Base-by-base conservation (phyloP, 768 basidiomycete species). In the Coprinopsis strossmayeri region DNA sequence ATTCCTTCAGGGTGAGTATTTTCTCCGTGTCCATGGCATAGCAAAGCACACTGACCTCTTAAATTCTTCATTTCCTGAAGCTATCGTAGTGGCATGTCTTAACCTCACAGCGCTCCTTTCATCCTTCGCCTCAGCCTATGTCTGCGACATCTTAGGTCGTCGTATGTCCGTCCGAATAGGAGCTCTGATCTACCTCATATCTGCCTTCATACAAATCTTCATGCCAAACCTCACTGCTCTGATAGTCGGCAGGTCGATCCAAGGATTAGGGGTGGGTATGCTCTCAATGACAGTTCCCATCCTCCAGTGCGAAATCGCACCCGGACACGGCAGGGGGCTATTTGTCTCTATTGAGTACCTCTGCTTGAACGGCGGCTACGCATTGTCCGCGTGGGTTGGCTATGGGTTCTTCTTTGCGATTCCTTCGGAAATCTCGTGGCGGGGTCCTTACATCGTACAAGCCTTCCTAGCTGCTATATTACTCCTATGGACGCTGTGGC, bases 281-380 rank as follows among this genome's bases (percentile, higher is more conserved):
- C 70, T 77, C 27, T 76, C 72, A 46, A 70, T 74, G 64, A 74
- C 73, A 9, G 75, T 77, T 21, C 75, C 75, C 0, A 60, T 75
- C 49, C 67, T 70, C 56, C 76, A 75, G 55, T 68, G 69, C 56
- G 73, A 76, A 57, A 74, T 75, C 39, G 73, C 72, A 1, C 71
- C 73, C 0, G 68, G 69, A 10, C 63, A 67, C 45, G 68, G 72
- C 18, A 73, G 77, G 26, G 79, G 79, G 21, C 69, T 73, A 38
- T 73, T 81, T 56, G 72, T 76, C 50, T 67, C 73, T 9, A 72
- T 79, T 59, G 77, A 78, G 50, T 77, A 78, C 53, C 59, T 78
- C 46, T 79, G 69, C 48, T 63, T 78, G 10, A 79, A 77, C 58
- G 45, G 61, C 46, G 79, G 73, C 42, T 80, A 73, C 58, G 75